Percentiles rank a stretch among this genome's conserved stretches.
phyloP scores from a whole-genome alignment of 768 basidiomycete genomes.

The Stropharia rugosoannulata region DNA sequence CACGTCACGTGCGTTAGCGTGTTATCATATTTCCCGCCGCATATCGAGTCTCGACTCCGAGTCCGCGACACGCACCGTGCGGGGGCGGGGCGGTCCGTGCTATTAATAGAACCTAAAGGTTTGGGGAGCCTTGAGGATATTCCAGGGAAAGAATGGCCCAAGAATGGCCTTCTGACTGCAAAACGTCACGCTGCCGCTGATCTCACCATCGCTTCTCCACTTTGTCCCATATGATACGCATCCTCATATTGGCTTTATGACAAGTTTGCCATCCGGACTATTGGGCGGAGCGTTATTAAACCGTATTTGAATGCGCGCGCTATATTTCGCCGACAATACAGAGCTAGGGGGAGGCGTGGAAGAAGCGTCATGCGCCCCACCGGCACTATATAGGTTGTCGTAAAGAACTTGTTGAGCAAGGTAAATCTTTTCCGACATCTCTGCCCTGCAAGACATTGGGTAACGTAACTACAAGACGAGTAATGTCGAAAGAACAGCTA shows the following conservation, averaged over 20 bases:
- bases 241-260: background rate
- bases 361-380: background rate
- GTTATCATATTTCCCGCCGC: too few relatives aligned
- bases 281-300: background rate
- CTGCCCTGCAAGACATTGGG: background rate
- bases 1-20: constrained; percentile 7
- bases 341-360: background rate
- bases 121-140: background rate
- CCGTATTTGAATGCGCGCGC: background rate
- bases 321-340: constrained; percentile 1
- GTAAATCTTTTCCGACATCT: background rate
- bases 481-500: background rate
- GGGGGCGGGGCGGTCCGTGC: background rate
- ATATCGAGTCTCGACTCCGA: too few relatives aligned
- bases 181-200: background rate
- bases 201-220: background rate
- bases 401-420: background rate
- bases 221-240: background rate
- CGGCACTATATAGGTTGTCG: background rate
- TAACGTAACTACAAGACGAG: background rate
- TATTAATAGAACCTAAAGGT: background rate
- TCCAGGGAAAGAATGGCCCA: background rate
- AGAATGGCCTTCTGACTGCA: background rate
- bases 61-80: too few relatives aligned
- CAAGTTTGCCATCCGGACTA: background rate